A percentile compares a stretch with the other conserved stretches of the same genome.
Evolutionary conservation across 331 rosid species (phyloP).

Genomic region (Pyracantha coccinea): DNA sequence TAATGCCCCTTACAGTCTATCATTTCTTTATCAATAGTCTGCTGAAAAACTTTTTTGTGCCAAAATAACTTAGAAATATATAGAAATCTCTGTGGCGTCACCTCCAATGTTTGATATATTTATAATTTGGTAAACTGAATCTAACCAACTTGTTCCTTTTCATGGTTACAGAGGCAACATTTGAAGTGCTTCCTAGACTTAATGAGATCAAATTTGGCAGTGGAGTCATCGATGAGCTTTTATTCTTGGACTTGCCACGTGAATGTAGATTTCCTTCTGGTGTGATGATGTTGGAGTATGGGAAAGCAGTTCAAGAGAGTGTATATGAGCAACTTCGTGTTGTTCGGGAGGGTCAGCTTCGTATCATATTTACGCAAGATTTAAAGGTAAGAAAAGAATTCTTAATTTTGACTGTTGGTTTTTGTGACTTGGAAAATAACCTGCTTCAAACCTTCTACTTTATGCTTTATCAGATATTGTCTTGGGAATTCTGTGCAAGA

Average conservation of each 20-base stretch:
- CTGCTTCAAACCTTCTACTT: background rate
- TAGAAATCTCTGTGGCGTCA: background rate
- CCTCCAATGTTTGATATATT: background rate
- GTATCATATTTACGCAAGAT: slow-evolving; percentile 76
- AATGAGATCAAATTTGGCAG: slow-evolving; percentile 95
- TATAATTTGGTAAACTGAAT: background rate
- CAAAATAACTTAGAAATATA: background rate
- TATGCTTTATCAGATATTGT: slow-evolving; percentile 47
- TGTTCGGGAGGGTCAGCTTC: slow-evolving; percentile 96
- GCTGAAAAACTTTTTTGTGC: background rate
- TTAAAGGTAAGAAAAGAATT: slow-evolving; percentile 47
- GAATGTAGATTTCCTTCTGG: slow-evolving; percentile 75
- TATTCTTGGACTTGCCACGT: slow-evolving; percentile 86
- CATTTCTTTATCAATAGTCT: background rate
- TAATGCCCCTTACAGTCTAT: background rate
- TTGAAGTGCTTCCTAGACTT: slow-evolving; percentile 89
- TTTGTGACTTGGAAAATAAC: background rate
- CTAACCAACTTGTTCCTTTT: slow-evolving; percentile 13
- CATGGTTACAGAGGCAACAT: slow-evolving; percentile 74
- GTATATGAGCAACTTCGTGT: slow-evolving; percentile 96
- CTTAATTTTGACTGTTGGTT: background rate
- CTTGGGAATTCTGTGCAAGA: slow-evolving; percentile 96
- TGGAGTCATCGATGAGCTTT: slow-evolving; percentile 86
- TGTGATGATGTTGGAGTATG: slow-evolving; percentile 82
- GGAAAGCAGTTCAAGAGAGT: slow-evolving; percentile 94